Evolutionary conservation across 441 rosid species (phyloP), one percentile per base, ranked within the genome.

Genomic region (Pelargonium cotyledonis): DNA sequence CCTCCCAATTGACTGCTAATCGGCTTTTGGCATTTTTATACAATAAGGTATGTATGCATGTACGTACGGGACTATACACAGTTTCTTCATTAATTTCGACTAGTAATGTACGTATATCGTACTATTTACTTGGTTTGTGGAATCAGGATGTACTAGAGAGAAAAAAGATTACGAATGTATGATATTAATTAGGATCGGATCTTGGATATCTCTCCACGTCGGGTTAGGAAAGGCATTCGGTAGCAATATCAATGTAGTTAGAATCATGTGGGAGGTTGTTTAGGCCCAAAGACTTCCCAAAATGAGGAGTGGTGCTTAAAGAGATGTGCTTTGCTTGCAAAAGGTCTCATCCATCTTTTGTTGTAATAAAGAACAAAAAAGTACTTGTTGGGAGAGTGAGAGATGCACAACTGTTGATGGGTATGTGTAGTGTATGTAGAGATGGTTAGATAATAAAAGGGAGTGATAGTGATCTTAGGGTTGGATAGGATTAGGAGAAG

Each of bases 391-490:
- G 18, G 62, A 15, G n/a, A 12, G 58, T 8, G 26, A 16, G 62
- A 57, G 64, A 60, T 60, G 35, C 64, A 60, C 47, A 44, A 8
- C 12, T 44, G 12, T 8, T 44, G 47, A 44, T 44, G 40, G 47
- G 47, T 44, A 44, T 10, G 12, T 44, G 47, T n/a, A n/a, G n/a
- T n/a, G n/a, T n/a, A n/a, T n/a, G n/a, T n/a, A n/a, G n/a, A n/a
- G n/a, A n/a, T n/a, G n/a, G n/a, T n/a, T n/a, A n/a, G n/a, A n/a
- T n/a, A n/a, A n/a, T n/a, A n/a, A n/a, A n/a, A n/a, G n/a, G n/a
- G n/a, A n/a, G n/a, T 6, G 63, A 82, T 58, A 8, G 76, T 6
- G 83, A 75, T 71, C 29, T 77, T 68, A 65, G 72, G 53, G 70
- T 15, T 8, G 62, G 62, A 71, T 55, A 41, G 71, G 38, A 49